Evolutionary conservation across 148 eudicot genomes (phyloP), one percentile per base, ranked within the genome.

Genomic region (Fagopyrum homotropicum): DNA sequence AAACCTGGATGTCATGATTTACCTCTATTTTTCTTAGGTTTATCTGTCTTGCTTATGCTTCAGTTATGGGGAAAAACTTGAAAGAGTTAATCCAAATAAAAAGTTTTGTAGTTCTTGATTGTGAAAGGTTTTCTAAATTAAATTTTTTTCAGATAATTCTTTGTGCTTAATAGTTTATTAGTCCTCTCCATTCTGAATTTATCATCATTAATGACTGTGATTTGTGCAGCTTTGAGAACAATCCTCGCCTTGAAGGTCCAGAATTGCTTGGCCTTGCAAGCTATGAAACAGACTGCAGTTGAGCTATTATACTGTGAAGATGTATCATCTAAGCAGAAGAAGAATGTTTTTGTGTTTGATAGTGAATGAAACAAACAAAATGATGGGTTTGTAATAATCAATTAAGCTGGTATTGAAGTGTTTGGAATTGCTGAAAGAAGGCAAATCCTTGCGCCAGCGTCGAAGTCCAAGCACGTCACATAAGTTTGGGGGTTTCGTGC

Each of bases 241-340:
- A 72, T 72, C 74, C 74, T 9, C 51, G 74, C 12, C 40, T 72
- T 55, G 74, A 45, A 49, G 74, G 74, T 46, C 74, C 74, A 15
- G 54, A 72, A 52, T 16, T 72, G 74, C 12, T 72, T 72, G 74
- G 74, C 30, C 74, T 72, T 72, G 74, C 74, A 19, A 72, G 74
- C 55, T 72, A 72, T 15, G 74, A 72, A 9, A 72, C 74, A 19
- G 74, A 72, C 74, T 72, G 74, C 71, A 14, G 45, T 43, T 66
- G 47, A 66, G 71, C 47, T 6, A 64, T 30, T 4, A 63, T 12
- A 64, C 17, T 64, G 46, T 30, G 70, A 63, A 64, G 70, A 35
- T 64, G 70, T 64, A 64, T 64, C 6, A 64, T 64, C 14, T 64
- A 40, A 64, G 46, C 30, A 64, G 70, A 40, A 14, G 35, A 7